These are phyloP conservation scores for Fusarium liriodendri DNA, from an alignment of 2,329 filamentous ascomycete genomes.

Conservation along the genomic window DNA sequence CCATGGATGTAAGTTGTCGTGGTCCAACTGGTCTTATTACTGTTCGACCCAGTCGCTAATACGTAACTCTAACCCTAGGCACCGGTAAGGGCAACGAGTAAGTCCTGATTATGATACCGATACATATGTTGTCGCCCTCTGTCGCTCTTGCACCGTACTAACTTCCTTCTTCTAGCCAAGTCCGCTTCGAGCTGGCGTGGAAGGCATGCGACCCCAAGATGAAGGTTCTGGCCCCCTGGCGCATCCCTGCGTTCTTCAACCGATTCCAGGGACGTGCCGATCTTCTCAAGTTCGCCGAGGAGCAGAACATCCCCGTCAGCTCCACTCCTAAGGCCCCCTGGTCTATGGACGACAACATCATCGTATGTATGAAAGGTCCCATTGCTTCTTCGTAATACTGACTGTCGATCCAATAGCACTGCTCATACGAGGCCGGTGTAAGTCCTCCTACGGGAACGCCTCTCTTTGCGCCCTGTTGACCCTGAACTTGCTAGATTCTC, in stretches of 20 bases:
- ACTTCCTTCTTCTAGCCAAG: constrained; percentile 45
- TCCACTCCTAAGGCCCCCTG: constrained; percentile 79
- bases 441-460: background rate
- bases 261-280: constrained; percentile 67
- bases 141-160: background rate
- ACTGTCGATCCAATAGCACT: constrained; percentile 13
- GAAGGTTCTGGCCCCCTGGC: constrained; percentile 81
- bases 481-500: constrained; percentile 56
- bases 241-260: constrained; percentile 76
- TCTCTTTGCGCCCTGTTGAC: background rate
- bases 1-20: constrained; percentile 57
- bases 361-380: constrained; percentile 5
- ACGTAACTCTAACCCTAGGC: background rate
- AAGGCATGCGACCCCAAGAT: constrained; percentile 67
- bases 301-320: constrained; percentile 76
- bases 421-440: constrained; percentile 31
- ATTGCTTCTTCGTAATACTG: constrained; percentile 5
- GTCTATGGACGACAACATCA: constrained; percentile 59
- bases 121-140: background rate
- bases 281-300: constrained; percentile 76
- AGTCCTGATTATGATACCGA: background rate
- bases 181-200: constrained; percentile 53
- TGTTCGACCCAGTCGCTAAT: constrained; percentile 1
- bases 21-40: background rate
- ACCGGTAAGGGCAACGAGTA: constrained; percentile 42